Percentiles rank a stretch among this genome's conserved stretches.
Conservation (phyloP, 768 basidiomycete genomes). For the Auricularia sp. region DNA sequence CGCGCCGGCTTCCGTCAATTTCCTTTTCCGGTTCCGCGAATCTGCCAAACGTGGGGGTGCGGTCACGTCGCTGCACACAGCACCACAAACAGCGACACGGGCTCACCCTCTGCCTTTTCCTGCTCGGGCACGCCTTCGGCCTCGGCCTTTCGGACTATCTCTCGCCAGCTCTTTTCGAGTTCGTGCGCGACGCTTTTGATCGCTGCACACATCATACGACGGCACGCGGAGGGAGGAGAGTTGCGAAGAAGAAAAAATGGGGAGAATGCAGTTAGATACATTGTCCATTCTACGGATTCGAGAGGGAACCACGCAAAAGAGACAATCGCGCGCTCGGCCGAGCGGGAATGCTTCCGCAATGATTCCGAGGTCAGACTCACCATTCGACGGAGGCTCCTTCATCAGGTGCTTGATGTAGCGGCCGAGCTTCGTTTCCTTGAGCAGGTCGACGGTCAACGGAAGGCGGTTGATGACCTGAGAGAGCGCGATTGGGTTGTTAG, state of each 20-base stretch:
- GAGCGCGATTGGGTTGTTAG: neutral
- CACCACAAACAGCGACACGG: neutral
- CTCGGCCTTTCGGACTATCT: neutral
- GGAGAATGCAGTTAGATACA: conserved; percentile 4
- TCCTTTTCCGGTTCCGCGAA: conserved; percentile 52
- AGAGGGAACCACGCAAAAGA: conserved; percentile 6
- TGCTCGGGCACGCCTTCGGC: neutral
- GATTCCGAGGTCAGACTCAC: conserved; percentile 43
- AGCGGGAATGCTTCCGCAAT: conserved; percentile 2
- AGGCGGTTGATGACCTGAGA: conserved; percentile 73
- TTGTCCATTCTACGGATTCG: neutral
- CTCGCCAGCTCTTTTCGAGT: conserved; percentile 4
- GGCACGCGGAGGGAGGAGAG: neutral
- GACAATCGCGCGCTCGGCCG: neutral
- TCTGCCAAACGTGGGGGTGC: neutral
- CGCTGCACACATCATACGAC: conserved; percentile 2
- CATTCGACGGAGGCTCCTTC: conserved; percentile 65
- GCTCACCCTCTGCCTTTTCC: neutral
- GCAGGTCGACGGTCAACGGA: conserved; percentile 58
- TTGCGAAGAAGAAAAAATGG: neutral
- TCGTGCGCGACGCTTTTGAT: conserved; percentile 6
- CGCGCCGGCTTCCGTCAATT: conserved; percentile 39
- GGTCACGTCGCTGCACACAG: neutral
- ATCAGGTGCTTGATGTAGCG: conserved; percentile 68
- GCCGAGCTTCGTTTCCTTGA: conserved; percentile 66